Evolutionary conservation across 176 grass and related monocot genomes (phyloP).

Genomic region (Musa schizocarpa): DNA sequence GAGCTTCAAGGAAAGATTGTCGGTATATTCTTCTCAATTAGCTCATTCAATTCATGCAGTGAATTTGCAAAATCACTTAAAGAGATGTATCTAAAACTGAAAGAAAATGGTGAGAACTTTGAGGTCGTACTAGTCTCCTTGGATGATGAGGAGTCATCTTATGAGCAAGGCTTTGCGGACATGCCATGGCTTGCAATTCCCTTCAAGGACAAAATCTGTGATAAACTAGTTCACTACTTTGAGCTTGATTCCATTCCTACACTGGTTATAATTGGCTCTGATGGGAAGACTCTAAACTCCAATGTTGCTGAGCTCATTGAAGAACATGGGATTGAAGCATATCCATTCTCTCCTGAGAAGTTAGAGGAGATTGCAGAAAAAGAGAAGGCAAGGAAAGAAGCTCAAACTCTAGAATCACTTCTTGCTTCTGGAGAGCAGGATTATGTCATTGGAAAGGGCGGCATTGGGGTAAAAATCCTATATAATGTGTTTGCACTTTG

Average conservation of each 20-base stretch:
- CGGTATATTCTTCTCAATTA: constrained; percentile 51
- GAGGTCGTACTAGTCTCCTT: constrained; percentile 60
- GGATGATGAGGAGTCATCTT: constrained; percentile 36
- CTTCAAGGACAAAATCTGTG: constrained; percentile 44
- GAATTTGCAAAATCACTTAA: constrained; percentile 49
- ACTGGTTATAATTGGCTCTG: constrained; percentile 65
- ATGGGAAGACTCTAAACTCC: constrained; percentile 64
- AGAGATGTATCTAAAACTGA: constrained; percentile 63
- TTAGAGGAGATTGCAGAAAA: constrained; percentile 51
- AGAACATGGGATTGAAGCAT: constrained; percentile 57
- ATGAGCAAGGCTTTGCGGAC: constrained; percentile 32
- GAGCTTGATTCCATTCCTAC: constrained; percentile 47
- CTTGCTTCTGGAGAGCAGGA: constrained; percentile 43
- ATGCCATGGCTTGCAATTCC: constrained; percentile 84
- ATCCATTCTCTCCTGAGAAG: constrained; percentile 61
- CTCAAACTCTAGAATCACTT: constrained; percentile 68
- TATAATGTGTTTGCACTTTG: not conserved
- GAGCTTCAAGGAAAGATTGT: constrained; percentile 69
- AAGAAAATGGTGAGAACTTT: constrained; percentile 62
- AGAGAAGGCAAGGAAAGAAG: constrained; percentile 45
- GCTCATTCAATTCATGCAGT: constrained; percentile 15
- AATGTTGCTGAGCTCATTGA: constrained; percentile 56
- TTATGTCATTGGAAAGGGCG: constrained; percentile 54
- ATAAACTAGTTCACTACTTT: constrained; percentile 64
- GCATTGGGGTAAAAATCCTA: constrained; percentile 32